phyloP scores from a whole-genome alignment of 2,329 filamentous ascomycete genomes.

The Ascochyta fabae region DNA sequence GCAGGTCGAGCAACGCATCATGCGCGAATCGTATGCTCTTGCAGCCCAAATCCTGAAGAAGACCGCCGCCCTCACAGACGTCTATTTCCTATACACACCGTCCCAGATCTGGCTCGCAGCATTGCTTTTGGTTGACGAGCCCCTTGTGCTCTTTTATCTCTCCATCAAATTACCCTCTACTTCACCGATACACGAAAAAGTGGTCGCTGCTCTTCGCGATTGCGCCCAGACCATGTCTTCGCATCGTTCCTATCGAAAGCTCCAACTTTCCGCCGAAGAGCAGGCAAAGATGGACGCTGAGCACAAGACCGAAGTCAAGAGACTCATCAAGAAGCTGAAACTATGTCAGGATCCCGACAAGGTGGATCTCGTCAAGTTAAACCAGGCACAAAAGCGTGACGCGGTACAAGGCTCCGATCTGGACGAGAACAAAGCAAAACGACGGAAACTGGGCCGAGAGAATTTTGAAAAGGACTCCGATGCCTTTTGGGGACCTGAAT shows the following conservation, averaged over 20 bases:
- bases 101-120: conserved; percentile 92
- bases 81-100: conserved; percentile 95
- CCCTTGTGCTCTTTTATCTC: conserved; percentile 60
- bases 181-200: conserved; percentile 37
- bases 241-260: conserved; percentile 31
- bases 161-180: conserved; percentile 50
- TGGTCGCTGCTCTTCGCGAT: conserved; percentile 47
- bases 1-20: conserved; percentile 55
- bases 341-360: conserved; percentile 77
- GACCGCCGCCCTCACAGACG: conserved; percentile 85
- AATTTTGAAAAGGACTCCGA: conserved; percentile 53
- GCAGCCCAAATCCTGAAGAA: conserved; percentile 65
- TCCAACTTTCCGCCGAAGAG: conserved; percentile 32
- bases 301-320: conserved; percentile 58
- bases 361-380: conserved; percentile 72
- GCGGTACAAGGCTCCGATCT: conserved; percentile 44
- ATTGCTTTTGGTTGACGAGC: conserved; percentile 74
- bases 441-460: conserved; percentile 54
- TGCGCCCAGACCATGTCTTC: conserved; percentile 51
- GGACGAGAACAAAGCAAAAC: conserved; percentile 53
- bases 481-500: conserved; percentile 54
- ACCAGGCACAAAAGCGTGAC: conserved; percentile 64
- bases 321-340: conserved; percentile 70
- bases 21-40: conserved; percentile 68
- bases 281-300: conserved; percentile 46